phyloP scores from a whole-genome alignment of 23 red algal genomes.

The Pyropia haitanensis region DNA sequence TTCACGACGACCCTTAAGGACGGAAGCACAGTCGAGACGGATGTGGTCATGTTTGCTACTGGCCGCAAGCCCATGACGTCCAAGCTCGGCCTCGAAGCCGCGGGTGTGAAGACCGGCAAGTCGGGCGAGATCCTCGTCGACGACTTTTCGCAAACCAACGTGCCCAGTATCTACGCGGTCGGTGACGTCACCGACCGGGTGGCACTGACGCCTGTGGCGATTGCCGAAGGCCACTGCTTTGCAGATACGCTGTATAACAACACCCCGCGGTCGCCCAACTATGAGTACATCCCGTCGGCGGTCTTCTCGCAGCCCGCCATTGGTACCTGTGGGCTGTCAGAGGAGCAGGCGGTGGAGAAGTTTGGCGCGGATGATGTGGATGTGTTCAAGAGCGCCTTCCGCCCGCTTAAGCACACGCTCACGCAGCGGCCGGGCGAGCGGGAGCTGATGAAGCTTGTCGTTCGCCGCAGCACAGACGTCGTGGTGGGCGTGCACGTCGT shows the following conservation, averaged over 20 bases:
- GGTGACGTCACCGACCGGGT: conserved; percentile 87
- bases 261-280: conserved; percentile 48
- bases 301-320: conserved; percentile 89
- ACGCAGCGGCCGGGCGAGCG: conserved; percentile 58
- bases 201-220: conserved; percentile 90
- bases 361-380: conserved; percentile 58
- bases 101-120: conserved; percentile 64
- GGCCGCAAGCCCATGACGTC: conserved; percentile 71
- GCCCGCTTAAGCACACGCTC: conserved; percentile 91
- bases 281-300: conserved; percentile 83
- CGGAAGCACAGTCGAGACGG: conserved; percentile 36
- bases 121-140: conserved; percentile 76
- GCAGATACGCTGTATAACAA: conserved; percentile 77
- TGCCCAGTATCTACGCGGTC: conserved; percentile 87
- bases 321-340: conserved; percentile 84
- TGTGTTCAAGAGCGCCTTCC: conserved; percentile 78
- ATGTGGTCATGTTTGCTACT: conserved; percentile 86
- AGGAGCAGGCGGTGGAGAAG: conserved; percentile 56
- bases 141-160: conserved; percentile 84
- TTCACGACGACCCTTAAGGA: conserved; percentile 51
- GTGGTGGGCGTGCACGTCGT: conserved; percentile 90
- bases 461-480: conserved; percentile 56
- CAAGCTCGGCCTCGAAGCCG: conserved; percentile 41
- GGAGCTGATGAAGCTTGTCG: conserved; percentile 88
- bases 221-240: conserved; percentile 88